Base-by-base conservation (phyloP, 805 yeast genomes). In the Candida gorgasii region DNA sequence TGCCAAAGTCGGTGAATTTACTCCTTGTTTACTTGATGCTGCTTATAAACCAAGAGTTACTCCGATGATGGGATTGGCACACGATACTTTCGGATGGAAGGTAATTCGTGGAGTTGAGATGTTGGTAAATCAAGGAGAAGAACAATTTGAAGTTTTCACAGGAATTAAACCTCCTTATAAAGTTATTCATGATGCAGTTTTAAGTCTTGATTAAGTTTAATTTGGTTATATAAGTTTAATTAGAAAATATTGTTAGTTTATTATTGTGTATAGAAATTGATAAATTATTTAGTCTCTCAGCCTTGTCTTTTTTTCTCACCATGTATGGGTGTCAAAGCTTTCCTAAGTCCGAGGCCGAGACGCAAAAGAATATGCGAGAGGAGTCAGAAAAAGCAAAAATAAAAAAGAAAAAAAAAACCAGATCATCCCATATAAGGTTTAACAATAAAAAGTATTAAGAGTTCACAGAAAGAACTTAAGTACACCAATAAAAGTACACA, bases 71-170 rank as follows among this genome's bases (percentile, higher is more conserved):
- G 70, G 71, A 53, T 58, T 86, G 17, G 96, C 97, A 6, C 59
- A 59, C 20, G 78, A 75, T 22, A 70, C 76, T 52, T 75, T 63
- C 48, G 75, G 76, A 6, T 89, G 96, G 96, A 73, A 71, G n/a
- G 84, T 83, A n/a, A 76, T 92, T 50, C 86, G 90, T 7, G 99
- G 99, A 9, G 80, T 85, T 26, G 88, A 89, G 56, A 86, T 95
- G 93, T 75, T 93, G 49, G 89, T 90, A 13, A 82, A 86, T 64
- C 99, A 93, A 67, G 99, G 97, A 36, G 82, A 86, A 38, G 87
- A 78, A 50, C 99, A 93, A 67, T 89, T 90, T 60, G 67, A 75
- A 48, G 64, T 79, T 43, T 92, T 95, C 84, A 87, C 86, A 8
- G 84, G 85, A 0, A 61, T 73, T 38, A 63, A 54, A 19, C 83